Percentiles rank a stretch among this genome's conserved stretches.
These are phyloP conservation scores for Acer campestre DNA, from an alignment of 345 rosid genomes.

Conservation along the genomic window DNA sequence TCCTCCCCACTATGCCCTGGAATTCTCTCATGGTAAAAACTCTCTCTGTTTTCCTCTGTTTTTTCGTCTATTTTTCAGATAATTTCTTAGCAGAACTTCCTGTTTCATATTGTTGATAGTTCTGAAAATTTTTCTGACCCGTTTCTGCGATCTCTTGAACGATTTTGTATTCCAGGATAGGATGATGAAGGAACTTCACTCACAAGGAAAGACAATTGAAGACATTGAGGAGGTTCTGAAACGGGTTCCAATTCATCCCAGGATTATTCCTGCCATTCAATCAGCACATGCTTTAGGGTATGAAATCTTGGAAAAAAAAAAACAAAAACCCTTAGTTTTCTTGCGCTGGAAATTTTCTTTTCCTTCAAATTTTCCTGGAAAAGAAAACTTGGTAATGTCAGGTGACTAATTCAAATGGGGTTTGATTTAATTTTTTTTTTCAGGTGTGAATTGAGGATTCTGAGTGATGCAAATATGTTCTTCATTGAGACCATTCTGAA, in stretches of 20 bases:
- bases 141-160: not conserved
- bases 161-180: constrained; percentile 47
- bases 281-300: constrained; percentile 82
- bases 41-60: not conserved
- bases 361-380: not conserved
- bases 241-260: constrained; percentile 62
- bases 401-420: not conserved
- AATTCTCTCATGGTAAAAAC: constrained; percentile 75
- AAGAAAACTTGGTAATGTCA: not conserved
- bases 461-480: constrained; percentile 80
- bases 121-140: not conserved
- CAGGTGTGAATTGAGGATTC: constrained; percentile 84
- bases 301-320: not conserved
- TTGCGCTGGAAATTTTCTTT: not conserved
- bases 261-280: constrained; percentile 68
- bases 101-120: too few species aligned
- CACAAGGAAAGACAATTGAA: constrained; percentile 57
- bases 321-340: not conserved
- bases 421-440: not conserved
- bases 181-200: constrained; percentile 79
- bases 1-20: constrained; percentile 93
- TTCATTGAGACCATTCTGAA: constrained; percentile 73
- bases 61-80: not conserved
- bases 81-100: not conserved
- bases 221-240: constrained; percentile 61